Conservation (phyloP, 495 filamentous ascomycete species). For the Patellaria atrata region DNA sequence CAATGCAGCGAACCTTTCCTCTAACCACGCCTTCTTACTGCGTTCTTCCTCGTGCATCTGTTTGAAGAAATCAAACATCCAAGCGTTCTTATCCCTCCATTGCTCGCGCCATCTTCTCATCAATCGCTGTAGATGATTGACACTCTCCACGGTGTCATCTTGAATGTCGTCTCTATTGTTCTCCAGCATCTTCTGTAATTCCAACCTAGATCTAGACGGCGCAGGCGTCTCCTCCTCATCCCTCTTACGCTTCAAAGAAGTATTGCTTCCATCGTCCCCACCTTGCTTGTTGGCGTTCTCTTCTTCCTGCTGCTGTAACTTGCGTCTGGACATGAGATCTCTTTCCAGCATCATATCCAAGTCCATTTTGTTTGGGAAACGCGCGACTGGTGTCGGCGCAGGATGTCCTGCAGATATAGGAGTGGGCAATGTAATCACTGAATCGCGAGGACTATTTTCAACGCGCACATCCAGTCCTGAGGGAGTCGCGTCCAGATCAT, state of each 20-base stretch:
- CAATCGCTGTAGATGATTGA: constrained; percentile 19
- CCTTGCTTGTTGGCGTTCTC: not conserved
- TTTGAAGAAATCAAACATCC: constrained; percentile 13
- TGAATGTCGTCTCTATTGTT: constrained; percentile 17
- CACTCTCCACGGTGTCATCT: constrained; percentile 16
- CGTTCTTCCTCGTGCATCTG: constrained; percentile 2
- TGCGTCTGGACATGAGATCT: constrained; percentile 10
- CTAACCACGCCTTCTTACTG: constrained; percentile 2
- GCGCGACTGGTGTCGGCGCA: too few relatives aligned
- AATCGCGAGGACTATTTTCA: too few relatives aligned
- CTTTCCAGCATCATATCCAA: constrained; percentile 13
- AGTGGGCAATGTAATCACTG: too few relatives aligned
- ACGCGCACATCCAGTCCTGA: too few relatives aligned
- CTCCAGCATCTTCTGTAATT: constrained; percentile 7
- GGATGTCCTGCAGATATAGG: too few relatives aligned
- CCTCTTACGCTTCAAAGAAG: constrained; percentile 3
- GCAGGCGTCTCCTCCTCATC: constrained; percentile 7
- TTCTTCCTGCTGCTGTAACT: constrained; percentile 6
- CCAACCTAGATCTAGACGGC: constrained; percentile 12
- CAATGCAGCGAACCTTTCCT: constrained; percentile 3
- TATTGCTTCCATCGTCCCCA: constrained; percentile 2
- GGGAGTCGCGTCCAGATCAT: too few relatives aligned
- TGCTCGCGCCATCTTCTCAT: constrained; percentile 19
- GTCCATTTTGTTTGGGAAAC: too few relatives aligned
- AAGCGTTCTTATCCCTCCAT: constrained; percentile 21